Evolutionary conservation across 768 basidiomycete genomes (phyloP).

Genomic region (Lactifluus piperatus): DNA sequence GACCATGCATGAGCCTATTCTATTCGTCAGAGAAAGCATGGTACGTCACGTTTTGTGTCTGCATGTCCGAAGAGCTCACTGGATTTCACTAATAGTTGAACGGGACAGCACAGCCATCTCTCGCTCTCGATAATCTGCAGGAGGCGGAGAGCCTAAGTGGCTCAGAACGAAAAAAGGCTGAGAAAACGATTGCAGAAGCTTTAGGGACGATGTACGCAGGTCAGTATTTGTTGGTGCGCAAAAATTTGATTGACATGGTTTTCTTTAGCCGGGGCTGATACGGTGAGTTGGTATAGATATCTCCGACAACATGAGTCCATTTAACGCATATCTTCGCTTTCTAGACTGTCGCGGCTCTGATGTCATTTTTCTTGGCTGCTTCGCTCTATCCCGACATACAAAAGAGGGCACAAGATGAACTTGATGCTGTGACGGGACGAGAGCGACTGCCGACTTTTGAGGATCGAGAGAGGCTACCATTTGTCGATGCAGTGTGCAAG

Average conservation of each 20-base stretch:
- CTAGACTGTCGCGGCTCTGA: not conserved
- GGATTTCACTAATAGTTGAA: not conserved
- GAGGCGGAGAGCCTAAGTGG: not conserved
- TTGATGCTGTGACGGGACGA: constrained; percentile 20
- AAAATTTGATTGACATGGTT: not conserved
- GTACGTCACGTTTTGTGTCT: not conserved
- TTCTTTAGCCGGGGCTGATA: constrained; percentile 2
- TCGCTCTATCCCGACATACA: constrained; percentile 17
- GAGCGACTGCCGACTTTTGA: constrained; percentile 18
- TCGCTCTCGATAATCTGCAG: not conserved
- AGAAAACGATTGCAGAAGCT: not conserved
- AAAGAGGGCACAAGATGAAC: constrained; percentile 17
- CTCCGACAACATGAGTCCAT: too few relatives aligned
- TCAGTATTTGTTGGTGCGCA: not conserved
- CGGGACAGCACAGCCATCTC: constrained; percentile 1
- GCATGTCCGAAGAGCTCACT: not conserved
- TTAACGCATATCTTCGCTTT: not conserved
- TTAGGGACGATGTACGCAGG: constrained; percentile 5
- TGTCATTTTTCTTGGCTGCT: constrained; percentile 4
- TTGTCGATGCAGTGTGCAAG: constrained; percentile 18
- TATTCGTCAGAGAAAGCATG: constrained; percentile 6
- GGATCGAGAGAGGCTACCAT: constrained; percentile 20
- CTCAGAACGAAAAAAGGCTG: not conserved
- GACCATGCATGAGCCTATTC: not conserved
- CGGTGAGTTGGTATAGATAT: not conserved